Percentiles rank a stretch among this genome's conserved stretches.
phyloP scores from a whole-genome alignment of 2,329 filamentous ascomycete genomes.

The Aspergillus sp. region DNA sequence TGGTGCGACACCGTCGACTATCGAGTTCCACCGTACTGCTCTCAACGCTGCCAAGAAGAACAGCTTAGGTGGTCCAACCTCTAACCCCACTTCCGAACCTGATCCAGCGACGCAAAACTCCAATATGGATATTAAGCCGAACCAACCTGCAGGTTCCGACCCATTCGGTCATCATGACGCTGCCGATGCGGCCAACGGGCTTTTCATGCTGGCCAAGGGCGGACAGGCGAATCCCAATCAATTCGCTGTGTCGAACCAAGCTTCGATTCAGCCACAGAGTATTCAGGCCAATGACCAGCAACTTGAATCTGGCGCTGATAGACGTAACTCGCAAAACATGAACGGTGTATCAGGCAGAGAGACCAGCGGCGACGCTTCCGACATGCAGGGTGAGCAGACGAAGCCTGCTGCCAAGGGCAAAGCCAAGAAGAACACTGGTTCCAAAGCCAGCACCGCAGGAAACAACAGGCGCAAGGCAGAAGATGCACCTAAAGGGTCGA shows the following conservation, averaged over 20 bases:
- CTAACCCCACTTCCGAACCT: conserved; percentile 44
- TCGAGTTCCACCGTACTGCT: conserved; percentile 94
- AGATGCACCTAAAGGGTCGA: conserved; percentile 68
- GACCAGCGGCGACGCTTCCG: conserved; percentile 68
- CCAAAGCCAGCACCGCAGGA: conserved; percentile 49
- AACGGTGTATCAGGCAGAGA: conserved; percentile 63
- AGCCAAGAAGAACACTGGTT: conserved; percentile 65
- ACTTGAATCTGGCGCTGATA: conserved; percentile 39
- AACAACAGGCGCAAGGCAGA: conserved; percentile 79
- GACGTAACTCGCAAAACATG: conserved; percentile 44
- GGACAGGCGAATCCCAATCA: conserved; percentile 61
- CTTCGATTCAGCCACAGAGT: conserved; percentile 54
- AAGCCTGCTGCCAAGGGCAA: conserved; percentile 67
- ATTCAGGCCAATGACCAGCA: conserved; percentile 58
- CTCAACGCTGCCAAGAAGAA: conserved; percentile 72
- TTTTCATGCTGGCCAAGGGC: conserved; percentile 80
- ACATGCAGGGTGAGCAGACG: conserved; percentile 68
- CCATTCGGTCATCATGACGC: conserved; percentile 84
- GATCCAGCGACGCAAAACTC: conserved; percentile 41
- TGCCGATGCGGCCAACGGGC: conserved; percentile 90
- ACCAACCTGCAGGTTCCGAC: conserved; percentile 56
- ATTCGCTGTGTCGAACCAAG: conserved; percentile 52
- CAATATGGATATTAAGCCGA: conserved; percentile 47
- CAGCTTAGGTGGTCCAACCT: conserved; percentile 47
- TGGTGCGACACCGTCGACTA: conserved; percentile 81